These are phyloP conservation scores for Citrus maxima DNA, from an alignment of 345 rosid genomes.

Conservation along the genomic window DNA sequence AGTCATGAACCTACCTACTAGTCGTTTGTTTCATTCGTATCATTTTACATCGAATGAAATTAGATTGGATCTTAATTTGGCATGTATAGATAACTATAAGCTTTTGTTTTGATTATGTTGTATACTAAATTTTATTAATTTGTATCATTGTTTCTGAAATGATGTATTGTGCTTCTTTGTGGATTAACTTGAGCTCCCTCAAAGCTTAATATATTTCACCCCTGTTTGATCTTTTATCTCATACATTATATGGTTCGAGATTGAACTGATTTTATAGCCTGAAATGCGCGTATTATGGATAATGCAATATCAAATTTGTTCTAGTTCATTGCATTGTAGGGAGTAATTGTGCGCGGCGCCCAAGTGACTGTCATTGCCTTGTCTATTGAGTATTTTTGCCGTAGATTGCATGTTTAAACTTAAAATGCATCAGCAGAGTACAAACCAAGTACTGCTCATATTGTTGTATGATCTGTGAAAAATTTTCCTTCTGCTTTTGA, in stretches of 20 bases:
- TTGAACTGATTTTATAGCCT: not conserved
- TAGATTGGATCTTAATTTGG: conserved; percentile 8
- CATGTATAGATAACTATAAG: not conserved
- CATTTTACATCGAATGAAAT: conserved; percentile 1
- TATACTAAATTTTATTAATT: not conserved
- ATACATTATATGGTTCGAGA: too few relatives aligned
- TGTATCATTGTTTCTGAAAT: not conserved
- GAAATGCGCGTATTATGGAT: not conserved
- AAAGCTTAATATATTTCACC: not conserved
- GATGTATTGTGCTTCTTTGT: not conserved
- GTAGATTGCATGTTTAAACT: too few relatives aligned
- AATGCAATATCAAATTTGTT: not conserved
- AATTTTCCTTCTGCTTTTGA: not conserved
- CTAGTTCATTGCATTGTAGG: not conserved
- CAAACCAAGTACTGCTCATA: too few relatives aligned
- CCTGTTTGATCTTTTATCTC: not conserved
- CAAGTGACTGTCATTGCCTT: not conserved
- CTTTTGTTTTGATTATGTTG: conserved; percentile 1
- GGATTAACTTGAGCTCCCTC: not conserved
- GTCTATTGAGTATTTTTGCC: too few relatives aligned
- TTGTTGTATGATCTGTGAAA: too few relatives aligned
- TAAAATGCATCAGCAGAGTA: too few relatives aligned
- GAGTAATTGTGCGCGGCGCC: not conserved
- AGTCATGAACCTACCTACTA: not conserved
- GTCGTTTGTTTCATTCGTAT: not conserved